Percentiles rank a stretch among this genome's conserved stretches.
Evolutionary conservation across 768 basidiomycete species (phyloP).

Genomic region (Pleurotus tuber-regium): DNA sequence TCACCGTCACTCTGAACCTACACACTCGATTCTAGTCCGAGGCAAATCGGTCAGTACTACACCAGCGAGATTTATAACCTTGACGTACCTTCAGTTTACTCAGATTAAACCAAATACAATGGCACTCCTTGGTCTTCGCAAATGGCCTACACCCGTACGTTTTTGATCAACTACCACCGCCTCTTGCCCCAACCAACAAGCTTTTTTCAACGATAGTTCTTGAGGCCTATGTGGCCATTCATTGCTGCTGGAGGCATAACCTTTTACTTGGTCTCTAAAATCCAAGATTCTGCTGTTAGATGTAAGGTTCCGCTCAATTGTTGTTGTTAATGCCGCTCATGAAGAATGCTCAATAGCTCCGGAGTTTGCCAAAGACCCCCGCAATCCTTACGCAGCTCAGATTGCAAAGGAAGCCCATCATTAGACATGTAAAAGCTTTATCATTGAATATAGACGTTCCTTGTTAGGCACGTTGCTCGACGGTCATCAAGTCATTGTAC

Average conservation of each 20-base stretch:
- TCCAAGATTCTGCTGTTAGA: conserved; percentile 67
- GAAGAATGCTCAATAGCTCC: conserved; percentile 41
- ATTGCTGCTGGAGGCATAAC: conserved; percentile 62
- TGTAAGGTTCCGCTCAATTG: conserved; percentile 47
- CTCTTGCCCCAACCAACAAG: conserved; percentile 14
- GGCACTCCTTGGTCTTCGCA: conserved; percentile 78
- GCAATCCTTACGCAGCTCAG: conserved; percentile 80
- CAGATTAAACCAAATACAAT: conserved; percentile 32
- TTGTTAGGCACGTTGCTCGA: no score
- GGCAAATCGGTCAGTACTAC: neutral
- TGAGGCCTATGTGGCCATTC: conserved; percentile 81
- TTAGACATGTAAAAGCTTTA: conserved; percentile 6
- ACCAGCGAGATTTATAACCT: no score
- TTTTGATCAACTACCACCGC: conserved; percentile 12
- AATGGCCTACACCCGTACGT: conserved; percentile 78
- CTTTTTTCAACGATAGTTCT: conserved; percentile 44
- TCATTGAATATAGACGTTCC: conserved; percentile 14
- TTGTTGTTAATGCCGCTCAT: neutral
- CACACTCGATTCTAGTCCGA: conserved; percentile 1
- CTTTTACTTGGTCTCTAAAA: conserved; percentile 61
- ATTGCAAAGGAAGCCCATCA: conserved; percentile 58
- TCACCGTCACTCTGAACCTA: neutral
- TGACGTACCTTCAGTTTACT: neutral
- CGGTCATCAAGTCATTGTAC: no score
- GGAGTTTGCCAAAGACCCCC: conserved; percentile 69